phyloP scores from a whole-genome alignment of 2,329 filamentous ascomycete species.

The Fusarium scirpi region DNA sequence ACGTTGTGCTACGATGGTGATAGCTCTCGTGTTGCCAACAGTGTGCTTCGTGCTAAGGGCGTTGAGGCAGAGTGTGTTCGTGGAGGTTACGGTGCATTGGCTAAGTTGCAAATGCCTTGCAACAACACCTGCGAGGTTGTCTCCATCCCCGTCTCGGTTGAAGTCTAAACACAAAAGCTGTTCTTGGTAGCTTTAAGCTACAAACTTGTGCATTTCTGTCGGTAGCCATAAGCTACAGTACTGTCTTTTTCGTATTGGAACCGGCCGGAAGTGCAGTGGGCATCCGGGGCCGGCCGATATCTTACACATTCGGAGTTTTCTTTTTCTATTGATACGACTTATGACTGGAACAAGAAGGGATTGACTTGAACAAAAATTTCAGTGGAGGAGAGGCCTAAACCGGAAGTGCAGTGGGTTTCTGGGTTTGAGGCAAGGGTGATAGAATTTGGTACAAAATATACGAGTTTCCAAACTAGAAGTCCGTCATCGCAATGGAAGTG shows the following conservation, averaged over 20 bases:
- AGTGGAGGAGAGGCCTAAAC: background rate
- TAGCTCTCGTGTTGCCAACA: constrained; percentile 65
- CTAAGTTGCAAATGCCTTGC: constrained; percentile 45
- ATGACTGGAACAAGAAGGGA: constrained; percentile 21
- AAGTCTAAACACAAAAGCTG: constrained; percentile 31
- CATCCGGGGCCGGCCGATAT: constrained; percentile 24
- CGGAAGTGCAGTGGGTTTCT: constrained; percentile 48
- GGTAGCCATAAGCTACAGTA: background rate
- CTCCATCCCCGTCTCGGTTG: constrained; percentile 37
- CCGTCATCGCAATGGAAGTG: background rate
- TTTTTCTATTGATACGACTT: constrained; percentile 19
- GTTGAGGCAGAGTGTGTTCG: constrained; percentile 60
- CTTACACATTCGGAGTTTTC: background rate
- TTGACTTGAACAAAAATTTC: constrained; percentile 35
- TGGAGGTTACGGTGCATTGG: constrained; percentile 54
- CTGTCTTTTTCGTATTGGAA: background rate
- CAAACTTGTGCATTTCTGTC: background rate
- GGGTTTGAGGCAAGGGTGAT: constrained; percentile 25
- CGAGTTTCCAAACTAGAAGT: background rate
- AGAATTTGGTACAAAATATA: constrained; percentile 1
- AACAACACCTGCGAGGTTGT: constrained; percentile 44
- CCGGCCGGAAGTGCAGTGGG: constrained; percentile 44
- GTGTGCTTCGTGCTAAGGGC: constrained; percentile 64
- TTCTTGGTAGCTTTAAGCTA: background rate
- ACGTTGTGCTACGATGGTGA: constrained; percentile 67